A percentile compares a stretch with the other conserved stretches of the same genome.
phyloP scores from a whole-genome alignment of 129 eudicot species.

The Apium graveolens region DNA sequence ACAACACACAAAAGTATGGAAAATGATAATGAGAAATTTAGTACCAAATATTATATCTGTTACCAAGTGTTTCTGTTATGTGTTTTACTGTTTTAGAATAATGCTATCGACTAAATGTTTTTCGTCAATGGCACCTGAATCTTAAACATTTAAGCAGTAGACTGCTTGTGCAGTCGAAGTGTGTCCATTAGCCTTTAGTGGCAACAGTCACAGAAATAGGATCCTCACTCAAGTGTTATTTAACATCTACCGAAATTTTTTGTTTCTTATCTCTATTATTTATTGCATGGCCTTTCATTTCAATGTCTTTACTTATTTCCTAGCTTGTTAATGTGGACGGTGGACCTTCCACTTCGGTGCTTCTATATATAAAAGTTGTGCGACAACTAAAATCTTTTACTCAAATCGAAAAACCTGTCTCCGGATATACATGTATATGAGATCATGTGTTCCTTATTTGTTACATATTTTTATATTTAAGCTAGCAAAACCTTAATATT shows the following conservation, averaged over 20 bases:
- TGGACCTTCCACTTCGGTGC: background rate
- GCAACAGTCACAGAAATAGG: background rate
- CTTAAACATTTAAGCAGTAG: too few relatives aligned
- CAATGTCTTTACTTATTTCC: background rate
- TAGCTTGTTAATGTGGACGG: background rate
- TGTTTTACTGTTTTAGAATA: too few relatives aligned
- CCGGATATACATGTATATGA: background rate
- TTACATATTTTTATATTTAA: background rate
- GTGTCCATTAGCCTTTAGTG: too few relatives aligned
- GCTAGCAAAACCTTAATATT: background rate
- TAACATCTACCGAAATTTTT: background rate
- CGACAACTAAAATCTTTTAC: background rate
- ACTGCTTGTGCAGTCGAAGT: too few relatives aligned
- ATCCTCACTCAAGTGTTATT: background rate
- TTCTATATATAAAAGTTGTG: background rate
- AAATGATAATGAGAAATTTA: too few relatives aligned
- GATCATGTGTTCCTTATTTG: background rate
- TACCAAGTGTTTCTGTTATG: too few relatives aligned
- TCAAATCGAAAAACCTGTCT: background rate
- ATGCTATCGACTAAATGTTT: too few relatives aligned
- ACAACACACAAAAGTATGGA: too few relatives aligned
- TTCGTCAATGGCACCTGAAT: too few relatives aligned
- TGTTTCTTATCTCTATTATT: background rate
- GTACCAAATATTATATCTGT: too few relatives aligned
- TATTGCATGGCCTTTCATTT: background rate